These are phyloP conservation scores for Aspergillus vadensis DNA, from an alignment of 2,329 filamentous ascomycete genomes.

Conservation along the genomic window DNA sequence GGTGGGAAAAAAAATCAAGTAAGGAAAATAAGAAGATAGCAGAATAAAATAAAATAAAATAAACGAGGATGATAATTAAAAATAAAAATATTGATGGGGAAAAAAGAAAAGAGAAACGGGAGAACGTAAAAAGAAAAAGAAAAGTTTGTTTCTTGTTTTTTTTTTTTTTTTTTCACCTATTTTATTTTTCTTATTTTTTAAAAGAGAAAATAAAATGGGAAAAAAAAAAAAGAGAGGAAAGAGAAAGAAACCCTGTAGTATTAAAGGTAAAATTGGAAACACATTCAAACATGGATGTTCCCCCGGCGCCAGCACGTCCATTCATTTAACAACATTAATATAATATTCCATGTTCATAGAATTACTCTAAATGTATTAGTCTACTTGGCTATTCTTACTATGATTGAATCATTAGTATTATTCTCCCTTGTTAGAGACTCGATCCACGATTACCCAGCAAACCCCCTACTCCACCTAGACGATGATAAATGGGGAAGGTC, in stretches of 20 bases:
- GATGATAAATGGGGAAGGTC: slow-evolving; percentile 28
- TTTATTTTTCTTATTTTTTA: too few relatives aligned
- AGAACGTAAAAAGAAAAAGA: too few relatives aligned
- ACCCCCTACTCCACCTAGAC: slow-evolving; percentile 26
- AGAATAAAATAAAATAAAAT: too few relatives aligned
- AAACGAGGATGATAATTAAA: too few relatives aligned
- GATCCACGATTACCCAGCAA: slow-evolving; percentile 25
- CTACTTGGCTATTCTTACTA: background rate
- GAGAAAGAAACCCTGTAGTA: slow-evolving; percentile 6
- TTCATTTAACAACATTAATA: background rate
- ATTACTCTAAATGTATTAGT: background rate
- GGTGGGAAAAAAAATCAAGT: too few relatives aligned
- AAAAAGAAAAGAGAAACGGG: too few relatives aligned
- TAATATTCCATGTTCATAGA: background rate
- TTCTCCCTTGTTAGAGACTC: slow-evolving; percentile 20
- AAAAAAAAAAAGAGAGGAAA: background rate
- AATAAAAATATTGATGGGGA: too few relatives aligned
- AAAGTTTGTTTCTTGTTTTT: background rate
- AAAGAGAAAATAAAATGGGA: background rate
- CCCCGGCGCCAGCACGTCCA: slow-evolving; percentile 10
- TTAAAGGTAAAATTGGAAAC: slow-evolving; percentile 5
- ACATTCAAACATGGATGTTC: slow-evolving; percentile 7
- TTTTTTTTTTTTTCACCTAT: too few relatives aligned
- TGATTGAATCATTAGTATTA: slow-evolving; percentile 4
- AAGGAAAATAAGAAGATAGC: too few relatives aligned